Evolutionary conservation across 208 protist genomes (phyloP).

Genomic region (Acanthamoeba sp.): DNA sequence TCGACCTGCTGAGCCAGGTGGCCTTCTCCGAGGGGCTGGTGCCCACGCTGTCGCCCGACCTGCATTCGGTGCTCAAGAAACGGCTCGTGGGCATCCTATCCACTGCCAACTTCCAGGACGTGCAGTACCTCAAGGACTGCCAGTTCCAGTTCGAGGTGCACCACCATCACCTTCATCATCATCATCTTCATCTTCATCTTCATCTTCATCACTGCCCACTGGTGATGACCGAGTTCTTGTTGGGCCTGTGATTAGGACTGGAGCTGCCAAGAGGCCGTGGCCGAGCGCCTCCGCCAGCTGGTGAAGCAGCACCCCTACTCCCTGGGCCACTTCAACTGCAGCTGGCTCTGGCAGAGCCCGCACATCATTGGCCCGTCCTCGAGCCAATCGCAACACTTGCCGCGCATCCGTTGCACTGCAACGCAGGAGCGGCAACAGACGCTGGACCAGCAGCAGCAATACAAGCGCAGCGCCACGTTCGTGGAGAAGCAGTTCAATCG

Average conservation of each 20-base stretch:
- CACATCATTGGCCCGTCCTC: too few relatives aligned
- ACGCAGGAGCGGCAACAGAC: too few relatives aligned
- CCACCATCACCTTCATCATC: neutral
- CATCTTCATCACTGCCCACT: too few relatives aligned
- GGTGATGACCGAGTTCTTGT: too few relatives aligned
- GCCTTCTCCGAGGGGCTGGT: neutral
- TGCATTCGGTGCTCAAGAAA: neutral
- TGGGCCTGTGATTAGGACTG: neutral
- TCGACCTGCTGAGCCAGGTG: neutral
- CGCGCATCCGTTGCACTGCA: neutral
- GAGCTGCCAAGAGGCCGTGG: neutral
- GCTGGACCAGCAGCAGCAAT: neutral
- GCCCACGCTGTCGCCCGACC: neutral
- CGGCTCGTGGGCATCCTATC: neutral
- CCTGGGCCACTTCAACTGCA: conserved; percentile 13
- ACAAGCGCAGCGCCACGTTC: neutral
- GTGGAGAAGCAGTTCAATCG: neutral
- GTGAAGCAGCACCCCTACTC: neutral
- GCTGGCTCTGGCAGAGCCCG: neutral
- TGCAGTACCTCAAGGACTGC: conserved; percentile 31
- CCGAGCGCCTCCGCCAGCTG: neutral
- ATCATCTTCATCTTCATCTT: too few relatives aligned
- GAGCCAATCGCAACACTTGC: too few relatives aligned
- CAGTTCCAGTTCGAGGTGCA: neutral
- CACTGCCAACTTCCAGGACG: conserved; percentile 21